Conservation (phyloP, 2,329 filamentous ascomycete genomes). For the Aspergillus luchuensis region DNA sequence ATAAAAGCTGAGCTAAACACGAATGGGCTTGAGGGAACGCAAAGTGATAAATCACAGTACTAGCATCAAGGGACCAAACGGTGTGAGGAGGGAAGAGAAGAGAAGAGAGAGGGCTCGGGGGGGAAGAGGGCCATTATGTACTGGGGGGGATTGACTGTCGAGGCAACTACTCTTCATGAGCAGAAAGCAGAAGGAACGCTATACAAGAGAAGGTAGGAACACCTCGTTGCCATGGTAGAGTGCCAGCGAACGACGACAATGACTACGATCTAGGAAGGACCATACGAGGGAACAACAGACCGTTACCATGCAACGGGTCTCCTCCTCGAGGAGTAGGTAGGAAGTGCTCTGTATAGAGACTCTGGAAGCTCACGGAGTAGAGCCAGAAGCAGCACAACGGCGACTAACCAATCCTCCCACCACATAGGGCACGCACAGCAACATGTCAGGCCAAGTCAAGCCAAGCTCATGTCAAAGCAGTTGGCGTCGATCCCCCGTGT, state of each 20-base stretch:
- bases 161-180: not conserved
- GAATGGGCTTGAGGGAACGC: slow-evolving; percentile 20
- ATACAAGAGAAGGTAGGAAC: not conserved
- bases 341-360: too few relatives aligned
- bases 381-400: too few relatives aligned
- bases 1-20: slow-evolving; percentile 12
- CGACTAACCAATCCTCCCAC: too few relatives aligned
- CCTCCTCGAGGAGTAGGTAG: too few relatives aligned
- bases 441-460: too few relatives aligned
- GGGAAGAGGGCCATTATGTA: not conserved
- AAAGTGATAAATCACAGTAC: slow-evolving; percentile 21
- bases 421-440: too few relatives aligned
- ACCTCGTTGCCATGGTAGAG: not conserved
- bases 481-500: too few relatives aligned
- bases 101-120: slow-evolving; percentile 15
- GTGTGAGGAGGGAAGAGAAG: slow-evolving; percentile 15
- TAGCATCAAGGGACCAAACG: slow-evolving; percentile 21
- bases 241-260: not conserved
- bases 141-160: not conserved
- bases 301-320: not conserved
- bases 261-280: not conserved
- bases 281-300: not conserved
- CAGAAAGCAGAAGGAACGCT: not conserved
- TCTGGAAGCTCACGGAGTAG: too few relatives aligned
- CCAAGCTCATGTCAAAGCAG: too few relatives aligned